These are phyloP conservation scores for Fusarium goolgardi DNA, from an alignment of 2,329 filamentous ascomycete species.

Conservation along the genomic window DNA sequence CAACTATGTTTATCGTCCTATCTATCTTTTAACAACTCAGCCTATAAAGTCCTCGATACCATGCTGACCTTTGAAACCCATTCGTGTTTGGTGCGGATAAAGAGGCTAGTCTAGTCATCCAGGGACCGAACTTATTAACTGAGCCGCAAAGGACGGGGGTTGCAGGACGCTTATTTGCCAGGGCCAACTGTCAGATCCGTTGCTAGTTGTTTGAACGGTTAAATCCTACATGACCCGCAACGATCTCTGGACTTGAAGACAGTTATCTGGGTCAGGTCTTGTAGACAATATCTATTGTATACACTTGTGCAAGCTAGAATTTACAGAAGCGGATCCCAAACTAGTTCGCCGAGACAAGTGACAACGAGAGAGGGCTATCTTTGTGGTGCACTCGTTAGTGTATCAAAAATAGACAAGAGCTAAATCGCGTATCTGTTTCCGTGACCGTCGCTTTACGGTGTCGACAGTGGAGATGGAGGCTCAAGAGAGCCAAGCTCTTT, in stretches of 20 bases:
- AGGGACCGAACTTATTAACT: neutral
- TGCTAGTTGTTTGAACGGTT: slow-evolving; percentile 2
- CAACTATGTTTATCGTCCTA: slow-evolving; percentile 17
- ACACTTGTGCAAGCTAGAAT: neutral
- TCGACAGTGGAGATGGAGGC: slow-evolving; percentile 6
- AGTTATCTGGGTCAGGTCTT: neutral
- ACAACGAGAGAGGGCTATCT: neutral
- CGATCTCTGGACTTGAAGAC: slow-evolving; percentile 2
- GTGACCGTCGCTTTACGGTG: neutral
- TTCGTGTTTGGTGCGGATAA: neutral
- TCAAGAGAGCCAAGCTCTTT: slow-evolving; percentile 16
- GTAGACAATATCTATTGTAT: neutral
- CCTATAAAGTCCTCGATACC: neutral
- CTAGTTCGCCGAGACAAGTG: neutral
- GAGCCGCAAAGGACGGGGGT: neutral
- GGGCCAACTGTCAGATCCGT: neutral
- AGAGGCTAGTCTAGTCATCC: neutral
- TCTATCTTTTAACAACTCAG: neutral
- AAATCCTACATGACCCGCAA: slow-evolving; percentile 8
- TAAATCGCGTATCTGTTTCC: neutral
- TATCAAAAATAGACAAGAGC: slow-evolving; percentile 2
- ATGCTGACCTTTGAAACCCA: neutral
- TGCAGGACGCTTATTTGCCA: neutral
- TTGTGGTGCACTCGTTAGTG: neutral
- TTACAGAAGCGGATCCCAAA: neutral